Evolutionary conservation across 2,329 filamentous ascomycete genomes (phyloP), one percentile per base, ranked within the genome.

Genomic region (Fusarium lyarnte): DNA sequence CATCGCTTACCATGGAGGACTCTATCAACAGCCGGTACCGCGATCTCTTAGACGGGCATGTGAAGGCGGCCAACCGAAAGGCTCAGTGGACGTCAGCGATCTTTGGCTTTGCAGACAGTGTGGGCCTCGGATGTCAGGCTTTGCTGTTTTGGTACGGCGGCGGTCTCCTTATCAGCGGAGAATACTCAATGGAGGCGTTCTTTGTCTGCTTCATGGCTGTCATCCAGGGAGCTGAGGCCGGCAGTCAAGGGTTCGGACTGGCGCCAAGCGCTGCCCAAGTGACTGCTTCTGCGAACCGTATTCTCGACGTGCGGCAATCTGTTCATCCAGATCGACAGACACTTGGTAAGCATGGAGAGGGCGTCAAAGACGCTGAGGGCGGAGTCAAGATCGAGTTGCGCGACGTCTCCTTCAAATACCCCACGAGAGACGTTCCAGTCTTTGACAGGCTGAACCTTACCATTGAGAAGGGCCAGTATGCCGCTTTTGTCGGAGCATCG

Each of bases 381-480:
- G 87, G 88, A 8, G 82, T 89, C 36, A 85, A 84, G 75, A 87
- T 91, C 70, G 87, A 91, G 75, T 77, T 91, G 12, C 79, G 81
- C 58, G 82, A 90, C 63, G 77, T 90, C 4, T 83, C 88, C 77
- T 91, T 91, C 83, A 86, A 83, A 64, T 91, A 91, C 71, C 89
- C 89, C 1, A 88, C 87, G 0, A 85, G 89, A 46, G 83, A 88
- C 58, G 80, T 86, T 5, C 83, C 86, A 14, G 85, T 92, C 31
- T 90, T 91, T 79, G 85, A 83, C 52, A 86, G 86, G 1, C 79
- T 94, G 63, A 90, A 86, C 76, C 82, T 94, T 63, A 88, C 85
- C 5, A 88, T 94, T 38, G 85, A 90, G 72, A 90, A 89, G 68
- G 91, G 91, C 2, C 90, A 93, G 76, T 93, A 92, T 74, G 90